These are phyloP conservation scores for Meripilus lineatus DNA, from an alignment of 1,284 basidiomycete genomes.

Conservation along the genomic window DNA sequence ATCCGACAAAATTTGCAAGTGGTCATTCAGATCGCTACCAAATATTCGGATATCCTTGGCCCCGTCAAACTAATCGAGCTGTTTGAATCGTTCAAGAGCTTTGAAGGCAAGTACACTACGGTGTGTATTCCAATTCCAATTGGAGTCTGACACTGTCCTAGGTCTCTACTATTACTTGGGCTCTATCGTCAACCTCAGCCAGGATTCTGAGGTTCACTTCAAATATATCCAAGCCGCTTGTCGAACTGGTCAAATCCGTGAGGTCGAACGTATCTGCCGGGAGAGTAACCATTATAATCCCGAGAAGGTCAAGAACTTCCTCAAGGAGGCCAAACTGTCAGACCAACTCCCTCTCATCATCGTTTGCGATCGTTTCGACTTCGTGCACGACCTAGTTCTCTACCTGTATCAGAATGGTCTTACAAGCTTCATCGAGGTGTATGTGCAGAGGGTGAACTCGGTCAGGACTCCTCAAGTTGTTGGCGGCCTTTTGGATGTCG, in stretches of 20 bases:
- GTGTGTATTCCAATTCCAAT: neutral
- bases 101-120: slow-evolving; percentile 72
- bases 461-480: slow-evolving; percentile 98
- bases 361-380: slow-evolving; percentile 99
- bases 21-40: slow-evolving; percentile 97
- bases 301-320: slow-evolving; percentile 99
- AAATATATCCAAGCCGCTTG: slow-evolving; percentile 99
- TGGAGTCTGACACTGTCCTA: slow-evolving; percentile 51
- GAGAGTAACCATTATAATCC: slow-evolving; percentile 98
- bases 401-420: slow-evolving; percentile 99
- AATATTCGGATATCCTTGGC: slow-evolving; percentile 98
- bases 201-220: slow-evolving; percentile 98
- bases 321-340: slow-evolving; percentile 95
- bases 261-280: slow-evolving; percentile 97
- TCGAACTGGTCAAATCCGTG: slow-evolving; percentile 96
- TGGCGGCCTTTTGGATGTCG: slow-evolving; percentile 95
- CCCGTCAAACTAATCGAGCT: slow-evolving; percentile 98
- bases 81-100: slow-evolving; percentile 98
- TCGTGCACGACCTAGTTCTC: slow-evolving; percentile 97
- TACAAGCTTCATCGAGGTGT: slow-evolving; percentile 97
- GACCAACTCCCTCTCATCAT: slow-evolving; percentile 99
- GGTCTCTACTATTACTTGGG: slow-evolving; percentile 98
- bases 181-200: slow-evolving; percentile 94
- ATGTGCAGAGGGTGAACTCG: slow-evolving; percentile 98
- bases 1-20: slow-evolving; percentile 98